Conservation (phyloP, 1,284 basidiomycete species). For the Cronartium ribicola region DNA sequence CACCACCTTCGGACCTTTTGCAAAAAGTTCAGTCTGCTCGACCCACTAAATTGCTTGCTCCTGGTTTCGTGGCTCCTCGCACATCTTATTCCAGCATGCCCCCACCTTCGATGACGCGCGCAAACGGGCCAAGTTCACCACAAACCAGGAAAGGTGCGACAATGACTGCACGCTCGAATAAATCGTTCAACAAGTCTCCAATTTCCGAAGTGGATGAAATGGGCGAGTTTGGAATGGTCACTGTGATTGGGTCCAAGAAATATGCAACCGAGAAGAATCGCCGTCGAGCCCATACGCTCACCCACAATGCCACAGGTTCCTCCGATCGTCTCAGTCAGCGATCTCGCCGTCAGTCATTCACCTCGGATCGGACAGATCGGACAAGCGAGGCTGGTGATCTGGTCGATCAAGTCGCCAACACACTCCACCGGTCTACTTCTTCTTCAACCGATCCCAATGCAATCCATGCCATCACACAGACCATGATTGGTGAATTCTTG, state of each 20-base stretch:
- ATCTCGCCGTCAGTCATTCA: slow-evolving; percentile 12
- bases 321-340: slow-evolving; percentile 30
- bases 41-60: slow-evolving; percentile 10
- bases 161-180: slow-evolving; percentile 11
- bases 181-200: slow-evolving; percentile 9
- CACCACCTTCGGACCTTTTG: slow-evolving; percentile 29
- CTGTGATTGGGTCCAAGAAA: slow-evolving; percentile 7
- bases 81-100: slow-evolving; percentile 41
- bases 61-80: slow-evolving; percentile 8
- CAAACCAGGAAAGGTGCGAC: neutral
- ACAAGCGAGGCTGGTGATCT: slow-evolving; percentile 62
- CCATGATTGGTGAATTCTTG: slow-evolving; percentile 98
- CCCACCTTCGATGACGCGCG: slow-evolving; percentile 23
- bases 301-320: neutral
- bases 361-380: slow-evolving; percentile 38
- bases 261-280: slow-evolving; percentile 12
- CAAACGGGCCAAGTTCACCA: slow-evolving; percentile 2
- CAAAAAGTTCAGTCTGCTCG: slow-evolving; percentile 23
- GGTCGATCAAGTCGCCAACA: slow-evolving; percentile 8
- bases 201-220: slow-evolving; percentile 18
- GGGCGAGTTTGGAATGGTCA: slow-evolving; percentile 24
- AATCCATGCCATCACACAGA: slow-evolving; percentile 93
- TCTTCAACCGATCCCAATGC: slow-evolving; percentile 48
- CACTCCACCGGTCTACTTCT: slow-evolving; percentile 4
- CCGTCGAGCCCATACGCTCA: slow-evolving; percentile 9